Conservation (phyloP, 2,329 filamentous ascomycete genomes). For the Bimuria novae-zelandiae region DNA sequence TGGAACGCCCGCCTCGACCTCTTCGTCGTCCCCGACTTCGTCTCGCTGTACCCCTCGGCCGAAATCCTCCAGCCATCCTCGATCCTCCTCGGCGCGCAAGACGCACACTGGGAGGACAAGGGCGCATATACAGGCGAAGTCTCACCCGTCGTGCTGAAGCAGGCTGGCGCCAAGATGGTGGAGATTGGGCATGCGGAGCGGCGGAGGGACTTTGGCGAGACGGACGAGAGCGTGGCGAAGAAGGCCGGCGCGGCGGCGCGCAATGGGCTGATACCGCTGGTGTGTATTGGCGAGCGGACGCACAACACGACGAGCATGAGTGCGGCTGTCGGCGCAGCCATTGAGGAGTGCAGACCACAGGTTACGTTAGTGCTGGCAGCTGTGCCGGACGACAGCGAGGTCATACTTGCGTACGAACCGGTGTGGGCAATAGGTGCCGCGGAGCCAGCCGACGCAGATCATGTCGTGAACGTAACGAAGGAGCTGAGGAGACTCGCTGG, state of each 20-base stretch:
- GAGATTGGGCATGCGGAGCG: slow-evolving; percentile 84
- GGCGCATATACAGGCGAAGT: slow-evolving; percentile 81
- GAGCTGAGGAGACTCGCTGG: slow-evolving; percentile 63
- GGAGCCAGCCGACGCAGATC: slow-evolving; percentile 70
- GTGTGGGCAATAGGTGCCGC: slow-evolving; percentile 85
- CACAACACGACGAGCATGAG: slow-evolving; percentile 48
- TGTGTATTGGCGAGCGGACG: slow-evolving; percentile 78
- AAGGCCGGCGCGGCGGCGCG: slow-evolving; percentile 72
- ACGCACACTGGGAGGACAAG: slow-evolving; percentile 69
- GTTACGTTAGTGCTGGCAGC: slow-evolving; percentile 66
- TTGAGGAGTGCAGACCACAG: slow-evolving; percentile 69
- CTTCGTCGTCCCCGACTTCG: slow-evolving; percentile 78
- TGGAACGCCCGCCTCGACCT: slow-evolving; percentile 65
- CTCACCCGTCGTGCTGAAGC: slow-evolving; percentile 68
- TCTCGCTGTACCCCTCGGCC: slow-evolving; percentile 64
- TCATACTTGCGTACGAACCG: slow-evolving; percentile 83
- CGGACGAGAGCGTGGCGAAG: slow-evolving; percentile 66
- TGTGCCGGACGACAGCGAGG: slow-evolving; percentile 65
- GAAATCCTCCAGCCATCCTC: slow-evolving; percentile 55
- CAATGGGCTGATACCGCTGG: slow-evolving; percentile 74
- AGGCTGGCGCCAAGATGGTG: slow-evolving; percentile 72
- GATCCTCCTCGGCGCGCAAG: slow-evolving; percentile 74
- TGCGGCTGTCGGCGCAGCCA: slow-evolving; percentile 61
- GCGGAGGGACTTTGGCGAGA: slow-evolving; percentile 72
- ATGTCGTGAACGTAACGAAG: slow-evolving; percentile 72